phyloP scores from a whole-genome alignment of 2,329 filamentous ascomycete genomes.

The Stagonosporopsis chrysanthemi region DNA sequence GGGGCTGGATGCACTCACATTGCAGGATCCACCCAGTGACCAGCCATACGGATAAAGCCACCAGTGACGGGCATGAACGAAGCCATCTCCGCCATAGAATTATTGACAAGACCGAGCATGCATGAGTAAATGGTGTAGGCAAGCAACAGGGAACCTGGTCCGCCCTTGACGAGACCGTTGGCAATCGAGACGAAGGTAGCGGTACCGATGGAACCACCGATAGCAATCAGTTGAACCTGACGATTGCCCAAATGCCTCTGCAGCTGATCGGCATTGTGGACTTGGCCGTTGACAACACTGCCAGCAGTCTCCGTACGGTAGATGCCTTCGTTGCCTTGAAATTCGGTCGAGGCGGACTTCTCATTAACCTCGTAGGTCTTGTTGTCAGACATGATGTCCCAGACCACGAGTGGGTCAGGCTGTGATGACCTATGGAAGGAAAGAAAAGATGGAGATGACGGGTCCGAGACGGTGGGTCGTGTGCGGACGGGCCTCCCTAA shows the following conservation, averaged over 20 bases:
- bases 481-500: not conserved
- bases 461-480: slow-evolving; percentile 3
- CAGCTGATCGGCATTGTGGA: slow-evolving; percentile 35
- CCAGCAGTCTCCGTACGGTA: slow-evolving; percentile 17
- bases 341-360: slow-evolving; percentile 17
- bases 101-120: slow-evolving; percentile 67
- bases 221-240: slow-evolving; percentile 44
- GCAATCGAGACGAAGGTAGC: slow-evolving; percentile 67
- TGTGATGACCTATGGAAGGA: slow-evolving; percentile 1
- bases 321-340: slow-evolving; percentile 14
- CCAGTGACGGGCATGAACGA: slow-evolving; percentile 67
- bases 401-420: not conserved
- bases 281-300: slow-evolving; percentile 13
- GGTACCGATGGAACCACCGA: slow-evolving; percentile 44
- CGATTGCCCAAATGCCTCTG: slow-evolving; percentile 55
- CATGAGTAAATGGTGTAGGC: slow-evolving; percentile 63
- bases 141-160: slow-evolving; percentile 62
- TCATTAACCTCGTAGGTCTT: slow-evolving; percentile 18
- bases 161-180: slow-evolving; percentile 56
- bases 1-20: slow-evolving; percentile 56
- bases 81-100: slow-evolving; percentile 69
- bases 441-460: slow-evolving; percentile 12
- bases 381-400: slow-evolving; percentile 21
- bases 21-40: slow-evolving; percentile 64
- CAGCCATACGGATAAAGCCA: slow-evolving; percentile 68